Conservation (phyloP, 768 basidiomycete genomes). For the Suillus paluster region DNA sequence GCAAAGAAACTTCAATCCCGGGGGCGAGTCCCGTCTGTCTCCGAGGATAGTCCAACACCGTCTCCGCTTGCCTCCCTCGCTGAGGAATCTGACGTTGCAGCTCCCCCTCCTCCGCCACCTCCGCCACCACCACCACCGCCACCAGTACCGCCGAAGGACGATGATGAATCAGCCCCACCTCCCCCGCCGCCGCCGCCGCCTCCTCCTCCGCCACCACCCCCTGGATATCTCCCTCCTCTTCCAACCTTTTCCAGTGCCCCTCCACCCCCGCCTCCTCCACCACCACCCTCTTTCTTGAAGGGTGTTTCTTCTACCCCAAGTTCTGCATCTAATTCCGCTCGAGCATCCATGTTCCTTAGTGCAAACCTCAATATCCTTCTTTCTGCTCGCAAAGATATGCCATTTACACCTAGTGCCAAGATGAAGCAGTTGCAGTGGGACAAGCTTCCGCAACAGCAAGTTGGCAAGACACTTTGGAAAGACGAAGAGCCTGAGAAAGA, state of each 20-base stretch:
- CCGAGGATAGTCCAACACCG: slow-evolving; percentile 41
- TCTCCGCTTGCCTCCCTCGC: slow-evolving; percentile 42
- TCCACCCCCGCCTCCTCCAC: slow-evolving; percentile 39
- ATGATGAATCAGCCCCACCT: slow-evolving; percentile 22
- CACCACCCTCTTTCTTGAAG: slow-evolving; percentile 34
- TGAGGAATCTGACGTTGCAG: slow-evolving; percentile 39
- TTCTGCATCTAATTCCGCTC: slow-evolving; percentile 52
- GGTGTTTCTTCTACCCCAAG: slow-evolving; percentile 37
- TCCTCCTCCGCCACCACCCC: slow-evolving; percentile 42
- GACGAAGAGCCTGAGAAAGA: slow-evolving; percentile 68
- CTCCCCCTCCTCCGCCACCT: slow-evolving; percentile 30
- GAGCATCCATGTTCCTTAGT: slow-evolving; percentile 63
- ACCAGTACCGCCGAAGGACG: slow-evolving; percentile 23
- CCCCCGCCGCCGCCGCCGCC: slow-evolving; percentile 39
- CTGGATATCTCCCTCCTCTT: slow-evolving; percentile 29
- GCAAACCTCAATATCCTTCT: slow-evolving; percentile 59
- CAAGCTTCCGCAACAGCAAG: slow-evolving; percentile 90
- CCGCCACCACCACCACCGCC: slow-evolving; percentile 35
- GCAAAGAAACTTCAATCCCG: slow-evolving; percentile 58
- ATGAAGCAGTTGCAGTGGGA: slow-evolving; percentile 99
- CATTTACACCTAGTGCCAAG: slow-evolving; percentile 82
- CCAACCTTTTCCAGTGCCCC: slow-evolving; percentile 27
- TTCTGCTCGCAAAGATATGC: slow-evolving; percentile 80
- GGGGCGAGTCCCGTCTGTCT: slow-evolving; percentile 46
- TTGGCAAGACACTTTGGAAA: slow-evolving; percentile 85